Evolutionary conservation across 768 basidiomycete species (phyloP).

Genomic region (Boletus reticulatus): DNA sequence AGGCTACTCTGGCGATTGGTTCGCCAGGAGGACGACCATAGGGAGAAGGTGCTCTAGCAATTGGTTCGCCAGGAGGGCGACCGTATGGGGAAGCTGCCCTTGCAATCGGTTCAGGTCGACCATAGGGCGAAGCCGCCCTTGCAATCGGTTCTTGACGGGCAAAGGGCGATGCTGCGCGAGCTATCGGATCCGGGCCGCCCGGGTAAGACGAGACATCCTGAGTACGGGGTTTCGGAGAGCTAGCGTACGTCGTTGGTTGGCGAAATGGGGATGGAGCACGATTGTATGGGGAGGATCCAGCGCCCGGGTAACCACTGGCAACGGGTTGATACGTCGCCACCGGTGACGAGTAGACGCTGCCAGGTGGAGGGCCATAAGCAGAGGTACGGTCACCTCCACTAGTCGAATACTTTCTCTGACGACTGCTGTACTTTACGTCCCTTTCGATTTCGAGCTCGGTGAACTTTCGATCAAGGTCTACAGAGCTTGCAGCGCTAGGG

Average conservation of each 20-base stretch:
- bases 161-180: constrained; percentile 34
- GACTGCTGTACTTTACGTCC: constrained; percentile 30
- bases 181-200: constrained; percentile 34
- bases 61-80: constrained; percentile 38
- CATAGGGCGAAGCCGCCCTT: constrained; percentile 34
- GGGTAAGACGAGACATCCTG: constrained; percentile 44
- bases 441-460: constrained; percentile 32
- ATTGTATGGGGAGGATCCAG: constrained; percentile 27
- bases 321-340: constrained; percentile 27
- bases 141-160: constrained; percentile 32
- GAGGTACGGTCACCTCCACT: constrained; percentile 35
- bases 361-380: constrained; percentile 13
- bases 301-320: constrained; percentile 28
- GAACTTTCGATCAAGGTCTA: constrained; percentile 41
- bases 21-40: constrained; percentile 37
- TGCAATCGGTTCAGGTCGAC: constrained; percentile 26
- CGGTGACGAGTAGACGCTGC: constrained; percentile 23
- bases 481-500: constrained; percentile 15
- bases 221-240: constrained; percentile 50
- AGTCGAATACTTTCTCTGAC: constrained; percentile 47
- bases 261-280: constrained; percentile 37
- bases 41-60: constrained; percentile 33
- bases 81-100: constrained; percentile 31
- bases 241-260: constrained; percentile 29
- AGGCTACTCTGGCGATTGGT: constrained; percentile 39